Evolutionary conservation across 805 yeast genomes (phyloP), one percentile per base, ranked within the genome.

Genomic region (Candida gorgasii): DNA sequence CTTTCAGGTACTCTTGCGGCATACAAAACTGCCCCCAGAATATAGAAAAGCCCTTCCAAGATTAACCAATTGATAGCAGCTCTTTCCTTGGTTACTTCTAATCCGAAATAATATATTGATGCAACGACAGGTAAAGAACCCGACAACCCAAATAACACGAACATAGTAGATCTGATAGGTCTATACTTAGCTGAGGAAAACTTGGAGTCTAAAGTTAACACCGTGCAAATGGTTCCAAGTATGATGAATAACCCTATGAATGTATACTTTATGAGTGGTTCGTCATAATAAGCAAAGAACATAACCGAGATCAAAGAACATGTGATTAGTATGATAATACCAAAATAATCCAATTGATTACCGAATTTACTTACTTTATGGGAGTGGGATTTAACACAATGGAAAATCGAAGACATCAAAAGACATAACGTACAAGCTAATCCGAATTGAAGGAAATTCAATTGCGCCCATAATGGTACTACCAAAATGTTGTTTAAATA

Each of bases 1-100:
- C 85, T 69, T 57, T 89, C 97, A 0, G 97, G 97, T 24, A 86
- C 60, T 46, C 97, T 70, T 17, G 73, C 59, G 0, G 95, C 96
- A 59, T 89, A 89, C 40, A 90, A 61, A 2, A 73, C 69, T 0
- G 97, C 96, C 0, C 97, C 97, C 5, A 67, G 50, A 3, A 89
- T 84, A 60, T 89, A 90, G 33, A 85, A 77, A 2, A 77, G 56
- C 0, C 89, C 97, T 60, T 89, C 97, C 7, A 72, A 49, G 0
- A 82, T 50, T 11, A 89, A 67, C 82, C 85, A 89, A 14, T 58
- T 59, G 15, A 86, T 62, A 17, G 80, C 80, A 7, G 83, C 67
- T 38, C 90, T 65, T 2, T 54, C 52, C 35, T 65, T 60, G 4
- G 84, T 75, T 37, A 69, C 78, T 2, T 56, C 54, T 14, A 57